These are phyloP conservation scores for Lactarius sanguifluus DNA, from an alignment of 768 basidiomycete species.

Conservation along the genomic window DNA sequence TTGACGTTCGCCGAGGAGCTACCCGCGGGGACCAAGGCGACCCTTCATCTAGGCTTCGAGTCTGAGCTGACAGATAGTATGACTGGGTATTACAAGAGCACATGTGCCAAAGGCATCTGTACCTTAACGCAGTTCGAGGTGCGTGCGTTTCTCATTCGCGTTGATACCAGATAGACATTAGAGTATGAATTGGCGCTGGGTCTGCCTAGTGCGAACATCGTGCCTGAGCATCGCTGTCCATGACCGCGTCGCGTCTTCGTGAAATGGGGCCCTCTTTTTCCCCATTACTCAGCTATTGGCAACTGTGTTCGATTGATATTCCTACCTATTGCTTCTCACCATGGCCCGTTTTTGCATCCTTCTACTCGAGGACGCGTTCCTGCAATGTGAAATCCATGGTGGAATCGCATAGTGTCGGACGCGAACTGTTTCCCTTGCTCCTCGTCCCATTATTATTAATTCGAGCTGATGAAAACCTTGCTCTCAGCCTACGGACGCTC, in stretches of 20 bases:
- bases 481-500: conserved; percentile 80
- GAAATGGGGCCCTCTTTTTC: not conserved
- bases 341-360: not conserved
- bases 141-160: conserved; percentile 6
- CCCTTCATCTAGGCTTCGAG: conserved; percentile 66
- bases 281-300: too few species aligned
- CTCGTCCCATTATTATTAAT: not conserved
- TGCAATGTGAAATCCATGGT: not conserved
- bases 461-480: not conserved
- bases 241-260: not conserved
- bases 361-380: not conserved
- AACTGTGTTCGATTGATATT: not conserved
- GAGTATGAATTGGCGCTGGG: not conserved
- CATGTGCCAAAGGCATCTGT: conserved; percentile 64
- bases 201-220: too few species aligned
- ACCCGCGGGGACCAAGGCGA: conserved; percentile 67
- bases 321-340: not conserved
- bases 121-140: conserved; percentile 91
- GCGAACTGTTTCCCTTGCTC: not conserved
- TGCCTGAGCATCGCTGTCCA: not conserved
- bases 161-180: not conserved
- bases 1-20: conserved; percentile 58
- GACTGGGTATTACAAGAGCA: conserved; percentile 83
- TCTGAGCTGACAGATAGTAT: conserved; percentile 67
- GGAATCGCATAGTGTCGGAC: not conserved